A percentile compares a stretch with the other conserved stretches of the same genome.
These are phyloP conservation scores for Geotrichum siamense DNA, from an alignment of 1,139 yeast species.

Conservation along the genomic window DNA sequence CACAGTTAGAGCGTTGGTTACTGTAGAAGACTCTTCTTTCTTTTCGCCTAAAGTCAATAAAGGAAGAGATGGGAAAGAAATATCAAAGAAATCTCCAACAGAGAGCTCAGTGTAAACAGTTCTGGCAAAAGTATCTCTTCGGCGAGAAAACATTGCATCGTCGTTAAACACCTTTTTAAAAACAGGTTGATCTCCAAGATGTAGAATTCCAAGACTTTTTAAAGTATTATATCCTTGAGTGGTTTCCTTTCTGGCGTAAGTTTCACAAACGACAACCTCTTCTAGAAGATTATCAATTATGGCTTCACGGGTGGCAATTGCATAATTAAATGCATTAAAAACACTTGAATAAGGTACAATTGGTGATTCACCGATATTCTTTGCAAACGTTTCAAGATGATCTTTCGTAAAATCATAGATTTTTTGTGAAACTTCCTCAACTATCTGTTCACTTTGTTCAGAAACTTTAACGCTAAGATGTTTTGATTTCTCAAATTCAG, in stretches of 20 bases:
- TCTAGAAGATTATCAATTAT: slow-evolving; percentile 59
- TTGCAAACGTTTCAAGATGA: slow-evolving; percentile 48
- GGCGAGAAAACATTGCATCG: slow-evolving; percentile 76
- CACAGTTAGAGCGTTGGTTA: slow-evolving; percentile 37
- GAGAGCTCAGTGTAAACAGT: slow-evolving; percentile 54
- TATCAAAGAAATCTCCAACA: slow-evolving; percentile 64
- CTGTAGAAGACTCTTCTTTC: slow-evolving; percentile 26
- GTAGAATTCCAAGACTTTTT: slow-evolving; percentile 45
- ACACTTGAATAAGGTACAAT: slow-evolving; percentile 56
- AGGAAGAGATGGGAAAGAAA: slow-evolving; percentile 38
- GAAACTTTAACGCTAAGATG: slow-evolving; percentile 48
- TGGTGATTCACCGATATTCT: slow-evolving; percentile 51
- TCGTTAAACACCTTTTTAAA: slow-evolving; percentile 62
- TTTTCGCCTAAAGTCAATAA: slow-evolving; percentile 11
- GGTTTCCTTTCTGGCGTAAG: slow-evolving; percentile 57
- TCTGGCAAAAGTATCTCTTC: slow-evolving; percentile 55
- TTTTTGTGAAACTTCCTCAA: slow-evolving; percentile 54
- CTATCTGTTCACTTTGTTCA: slow-evolving; percentile 53
- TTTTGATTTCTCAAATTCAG: slow-evolving; percentile 53
- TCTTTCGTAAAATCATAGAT: slow-evolving; percentile 56
- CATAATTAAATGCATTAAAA: slow-evolving; percentile 61
- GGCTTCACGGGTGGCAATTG: slow-evolving; percentile 58
- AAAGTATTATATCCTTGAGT: slow-evolving; percentile 54
- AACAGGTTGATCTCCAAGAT: slow-evolving; percentile 46
- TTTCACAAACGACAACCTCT: slow-evolving; percentile 61